These are phyloP conservation scores for Carex kokanica DNA, from an alignment of 176 grass and related monocot species.

Conservation along the genomic window DNA sequence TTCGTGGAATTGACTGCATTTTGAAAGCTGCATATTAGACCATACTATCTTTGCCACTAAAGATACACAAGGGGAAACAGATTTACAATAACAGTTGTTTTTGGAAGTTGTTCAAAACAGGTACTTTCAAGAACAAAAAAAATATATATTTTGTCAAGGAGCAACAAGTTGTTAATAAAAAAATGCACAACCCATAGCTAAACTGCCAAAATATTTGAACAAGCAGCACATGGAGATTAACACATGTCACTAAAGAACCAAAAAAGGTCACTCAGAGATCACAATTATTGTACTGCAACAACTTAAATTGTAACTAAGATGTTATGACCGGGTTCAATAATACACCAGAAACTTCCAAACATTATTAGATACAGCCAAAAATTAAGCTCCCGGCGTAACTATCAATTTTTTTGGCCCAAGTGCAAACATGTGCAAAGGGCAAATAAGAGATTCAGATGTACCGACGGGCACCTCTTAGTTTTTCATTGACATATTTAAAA, in stretches of 20 bases:
- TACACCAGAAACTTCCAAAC: background rate
- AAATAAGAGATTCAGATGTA: background rate
- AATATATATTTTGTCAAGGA: background rate
- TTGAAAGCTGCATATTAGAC: background rate
- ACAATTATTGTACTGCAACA: conserved; percentile 2
- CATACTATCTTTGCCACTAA: background rate
- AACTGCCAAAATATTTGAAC: conserved; percentile 8
- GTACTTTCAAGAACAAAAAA: background rate
- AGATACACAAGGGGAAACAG: background rate
- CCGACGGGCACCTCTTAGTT: background rate
- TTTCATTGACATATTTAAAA: background rate
- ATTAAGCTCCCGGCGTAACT: background rate
- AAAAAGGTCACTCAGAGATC: background rate
- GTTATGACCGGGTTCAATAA: background rate
- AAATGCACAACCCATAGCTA: background rate
- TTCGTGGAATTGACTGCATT: conserved; percentile 61
- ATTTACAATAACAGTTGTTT: background rate
- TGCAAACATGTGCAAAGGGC: background rate
- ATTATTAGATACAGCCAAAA: background rate
- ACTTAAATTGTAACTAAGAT: background rate
- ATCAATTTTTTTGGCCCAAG: conserved; percentile 10
- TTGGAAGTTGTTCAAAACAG: background rate
- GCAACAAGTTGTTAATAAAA: background rate
- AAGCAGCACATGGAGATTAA: conserved; percentile 8
- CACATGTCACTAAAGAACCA: background rate